Evolutionary conservation across 352 stramenopile species (phyloP).

Genomic region (Pythium dissotocum): DNA sequence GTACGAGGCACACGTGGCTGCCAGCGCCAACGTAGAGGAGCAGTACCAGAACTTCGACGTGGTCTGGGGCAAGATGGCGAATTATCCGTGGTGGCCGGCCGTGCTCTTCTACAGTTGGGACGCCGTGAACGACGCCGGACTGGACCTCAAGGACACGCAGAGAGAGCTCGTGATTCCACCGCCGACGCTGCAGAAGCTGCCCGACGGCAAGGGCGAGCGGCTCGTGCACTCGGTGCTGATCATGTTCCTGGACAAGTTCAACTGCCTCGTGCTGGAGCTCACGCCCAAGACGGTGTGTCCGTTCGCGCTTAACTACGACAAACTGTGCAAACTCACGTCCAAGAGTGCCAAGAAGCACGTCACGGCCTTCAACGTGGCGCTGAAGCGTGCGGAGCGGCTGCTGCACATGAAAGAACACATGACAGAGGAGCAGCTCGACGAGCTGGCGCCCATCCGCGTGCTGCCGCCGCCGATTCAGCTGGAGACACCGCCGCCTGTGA

Average conservation of each 20-base stretch:
- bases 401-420: constrained; percentile 30
- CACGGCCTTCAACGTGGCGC: constrained; percentile 18
- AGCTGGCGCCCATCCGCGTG: constrained; percentile 10
- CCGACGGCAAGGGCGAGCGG: constrained; percentile 37
- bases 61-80: constrained; percentile 71
- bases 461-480: background rate
- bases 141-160: constrained; percentile 45
- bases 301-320: constrained; percentile 54
- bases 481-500: background rate
- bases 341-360: constrained; percentile 8
- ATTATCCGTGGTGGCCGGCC: constrained; percentile 80
- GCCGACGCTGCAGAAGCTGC: constrained; percentile 33
- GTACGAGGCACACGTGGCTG: constrained; percentile 31
- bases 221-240: constrained; percentile 22
- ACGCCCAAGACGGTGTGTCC: constrained; percentile 38
- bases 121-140: constrained; percentile 37
- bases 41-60: constrained; percentile 72
- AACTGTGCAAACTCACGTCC: constrained; percentile 27
- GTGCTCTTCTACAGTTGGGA: constrained; percentile 76
- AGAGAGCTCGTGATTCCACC: constrained; percentile 39
- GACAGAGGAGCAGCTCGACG: constrained; percentile 22
- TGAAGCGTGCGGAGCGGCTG: constrained; percentile 21
- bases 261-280: constrained; percentile 29
- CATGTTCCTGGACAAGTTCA: constrained; percentile 34
- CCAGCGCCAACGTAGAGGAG: constrained; percentile 45